Conservation (phyloP, 345 rosid species). For the Erucastrum elatum region DNA sequence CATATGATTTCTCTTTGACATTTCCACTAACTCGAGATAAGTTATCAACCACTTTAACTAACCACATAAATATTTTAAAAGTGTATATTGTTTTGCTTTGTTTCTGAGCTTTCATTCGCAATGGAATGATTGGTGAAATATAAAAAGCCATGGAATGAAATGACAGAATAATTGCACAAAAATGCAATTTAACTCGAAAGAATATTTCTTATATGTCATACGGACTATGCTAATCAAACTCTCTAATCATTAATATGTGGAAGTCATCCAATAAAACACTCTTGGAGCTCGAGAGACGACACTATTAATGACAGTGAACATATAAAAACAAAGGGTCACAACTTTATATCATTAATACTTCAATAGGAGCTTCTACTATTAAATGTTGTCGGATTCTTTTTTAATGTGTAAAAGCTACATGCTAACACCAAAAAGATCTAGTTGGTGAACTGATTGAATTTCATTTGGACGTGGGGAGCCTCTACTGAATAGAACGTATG, state of each 20-base stretch:
- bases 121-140: neutral
- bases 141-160: neutral
- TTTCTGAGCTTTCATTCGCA: neutral
- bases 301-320: slow-evolving; percentile 11
- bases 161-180: neutral
- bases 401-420: slow-evolving; percentile 11
- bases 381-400: slow-evolving; percentile 14
- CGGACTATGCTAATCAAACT: slow-evolving; percentile 4
- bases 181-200: neutral
- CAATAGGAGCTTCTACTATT: neutral
- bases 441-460: neutral
- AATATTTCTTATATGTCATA: neutral
- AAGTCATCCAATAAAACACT: slow-evolving; percentile 27
- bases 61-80: neutral
- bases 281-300: slow-evolving; percentile 14
- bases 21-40: slow-evolving; percentile 15
- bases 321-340: neutral
- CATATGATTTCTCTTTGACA: slow-evolving; percentile 20
- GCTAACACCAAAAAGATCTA: neutral
- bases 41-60: neutral
- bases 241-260: neutral
- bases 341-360: slow-evolving; percentile 1
- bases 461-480: neutral
- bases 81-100: neutral
- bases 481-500: slow-evolving; percentile 24